Evolutionary conservation across 163 green algal genomes (phyloP), one percentile per base, ranked within the genome.

Genomic region (Scenedesmus sp.): DNA sequence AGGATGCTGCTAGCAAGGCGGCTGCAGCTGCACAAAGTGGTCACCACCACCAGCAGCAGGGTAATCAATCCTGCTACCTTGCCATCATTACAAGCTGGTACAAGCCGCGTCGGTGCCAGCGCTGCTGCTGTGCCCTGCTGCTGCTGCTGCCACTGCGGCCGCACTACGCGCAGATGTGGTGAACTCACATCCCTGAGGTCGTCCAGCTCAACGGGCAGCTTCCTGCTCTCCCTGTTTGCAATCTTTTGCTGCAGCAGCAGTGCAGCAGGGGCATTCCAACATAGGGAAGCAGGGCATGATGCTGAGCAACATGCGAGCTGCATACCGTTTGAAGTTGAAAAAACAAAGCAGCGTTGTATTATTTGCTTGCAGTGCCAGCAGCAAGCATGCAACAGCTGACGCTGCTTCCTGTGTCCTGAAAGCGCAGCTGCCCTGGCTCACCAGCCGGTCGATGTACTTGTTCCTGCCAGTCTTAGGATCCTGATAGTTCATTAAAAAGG

Each of bases 181-280:
- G 0, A 35, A 37, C 95, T 91, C 83, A 97, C 95, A 65, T 85
- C 91, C 13, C 93, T 90, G 33, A 99, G 87, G 85, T 99, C 97
- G 87, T 99, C 96, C 51, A 99, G 91, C 3, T 96, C 86, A 4
- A 99, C 94, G 20, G 95, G 85, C 81, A 99, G 90, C 6, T 89
- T 94, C 42, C 94, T 95, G 42, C 93, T 90, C 59, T 95, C 85
- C 6, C 97, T 93, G 90, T 99, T 98, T 16, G 96, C 94, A 37
- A 99, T 97, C 20, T 97, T 94, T 97, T 98, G 96, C 97, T 99
- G 97, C 92, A 92, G 2, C 22, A 42, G 7, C 12, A 81, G 18
- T 12, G 86, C 61, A 46, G n/a, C 89, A 89, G 30, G 33, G 22
- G 26, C 30, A 44, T 12, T 22, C 30, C 35, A 46, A 35, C 4